Percentiles rank a stretch among this genome's conserved stretches.
Conservation (phyloP, 331 rosid species). For the Quercus phellos region DNA sequence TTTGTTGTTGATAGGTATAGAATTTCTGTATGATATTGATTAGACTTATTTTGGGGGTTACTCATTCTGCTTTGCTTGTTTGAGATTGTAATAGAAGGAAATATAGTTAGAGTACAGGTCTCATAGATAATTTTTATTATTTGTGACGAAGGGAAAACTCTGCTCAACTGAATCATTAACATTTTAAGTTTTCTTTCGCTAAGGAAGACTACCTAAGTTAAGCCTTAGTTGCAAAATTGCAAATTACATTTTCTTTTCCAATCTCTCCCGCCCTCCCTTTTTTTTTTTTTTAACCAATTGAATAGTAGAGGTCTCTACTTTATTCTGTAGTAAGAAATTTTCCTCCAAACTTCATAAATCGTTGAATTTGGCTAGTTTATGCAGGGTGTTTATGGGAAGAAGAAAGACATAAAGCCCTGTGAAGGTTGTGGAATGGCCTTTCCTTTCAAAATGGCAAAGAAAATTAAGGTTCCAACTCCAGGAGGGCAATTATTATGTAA, state of each 20-base stretch:
- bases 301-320: not conserved
- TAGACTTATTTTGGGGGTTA: not conserved
- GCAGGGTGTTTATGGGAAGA: conserved; percentile 59
- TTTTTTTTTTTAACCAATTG: not conserved
- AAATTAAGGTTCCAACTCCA: conserved; percentile 43
- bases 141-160: not conserved
- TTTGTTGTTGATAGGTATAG: not conserved
- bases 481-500: conserved; percentile 66
- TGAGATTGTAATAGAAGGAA: not conserved
- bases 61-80: not conserved
- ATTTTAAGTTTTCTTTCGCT: not conserved
- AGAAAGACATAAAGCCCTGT: conserved; percentile 52
- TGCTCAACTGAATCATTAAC: not conserved
- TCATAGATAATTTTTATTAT: not conserved
- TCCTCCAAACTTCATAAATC: conserved; percentile 9
- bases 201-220: not conserved
- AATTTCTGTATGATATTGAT: not conserved
- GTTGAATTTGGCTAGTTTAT: conserved; percentile 21
- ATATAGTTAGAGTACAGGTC: not conserved
- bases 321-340: not conserved
- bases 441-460: conserved; percentile 58
- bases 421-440: conserved; percentile 72
- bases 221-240: not conserved
- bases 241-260: not conserved
- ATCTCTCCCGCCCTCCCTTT: not conserved